Conservation (phyloP, 495 filamentous ascomycete species). For the Aspergillus nidulans region DNA sequence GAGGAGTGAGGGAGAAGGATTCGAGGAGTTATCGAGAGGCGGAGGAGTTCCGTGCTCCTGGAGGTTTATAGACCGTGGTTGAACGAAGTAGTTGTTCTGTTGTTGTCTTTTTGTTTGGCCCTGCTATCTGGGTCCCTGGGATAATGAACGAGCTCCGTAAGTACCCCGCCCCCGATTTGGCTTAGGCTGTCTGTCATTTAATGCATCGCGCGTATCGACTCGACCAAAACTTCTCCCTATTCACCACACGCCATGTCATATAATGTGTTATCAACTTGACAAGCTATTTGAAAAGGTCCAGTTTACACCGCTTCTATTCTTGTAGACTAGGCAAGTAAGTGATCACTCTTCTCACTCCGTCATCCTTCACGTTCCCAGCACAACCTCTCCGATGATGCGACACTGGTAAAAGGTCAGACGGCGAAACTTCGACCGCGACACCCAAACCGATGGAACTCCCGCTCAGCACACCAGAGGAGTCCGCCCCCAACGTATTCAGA, state of each 20-base stretch:
- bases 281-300: too few relatives aligned
- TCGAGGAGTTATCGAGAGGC: too few relatives aligned
- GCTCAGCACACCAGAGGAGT: neutral
- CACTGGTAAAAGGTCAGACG: constrained; percentile 64
- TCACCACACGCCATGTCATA: neutral
- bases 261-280: neutral
- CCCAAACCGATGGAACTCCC: constrained; percentile 26
- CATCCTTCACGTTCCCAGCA: neutral
- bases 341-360: neutral
- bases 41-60: too few relatives aligned
- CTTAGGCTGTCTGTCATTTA: constrained; percentile 8
- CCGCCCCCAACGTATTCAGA: neutral
- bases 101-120: neutral
- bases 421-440: constrained; percentile 17
- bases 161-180: constrained; percentile 25
- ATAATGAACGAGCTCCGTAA: neutral
- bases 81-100: neutral
- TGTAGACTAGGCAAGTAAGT: too few relatives aligned
- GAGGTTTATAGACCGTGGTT: neutral
- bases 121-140: neutral
- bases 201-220: neutral
- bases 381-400: constrained; percentile 51
- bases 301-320: too few relatives aligned
- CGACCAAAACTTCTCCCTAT: neutral
- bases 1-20: too few relatives aligned